These are phyloP conservation scores for Penicillium steckii DNA, from an alignment of 495 filamentous ascomycete genomes.

Conservation along the genomic window DNA sequence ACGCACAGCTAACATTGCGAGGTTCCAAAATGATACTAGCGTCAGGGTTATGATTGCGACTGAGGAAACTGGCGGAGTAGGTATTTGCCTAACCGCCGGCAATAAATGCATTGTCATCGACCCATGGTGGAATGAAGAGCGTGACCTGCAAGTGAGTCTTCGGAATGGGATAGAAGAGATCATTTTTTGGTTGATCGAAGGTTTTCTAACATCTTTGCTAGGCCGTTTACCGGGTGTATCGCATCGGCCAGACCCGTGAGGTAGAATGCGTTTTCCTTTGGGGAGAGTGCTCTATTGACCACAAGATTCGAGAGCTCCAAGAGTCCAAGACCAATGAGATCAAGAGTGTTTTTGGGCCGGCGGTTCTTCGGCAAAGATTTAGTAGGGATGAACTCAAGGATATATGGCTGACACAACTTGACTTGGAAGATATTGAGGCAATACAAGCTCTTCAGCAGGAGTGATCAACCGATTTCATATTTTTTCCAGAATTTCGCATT, in stretches of 20 bases:
- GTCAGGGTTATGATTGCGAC: slow-evolving; percentile 42
- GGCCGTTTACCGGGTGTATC: slow-evolving; percentile 62
- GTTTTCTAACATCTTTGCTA: slow-evolving; percentile 21
- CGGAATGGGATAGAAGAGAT: too few relatives aligned
- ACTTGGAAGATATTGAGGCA: not conserved
- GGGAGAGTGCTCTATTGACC: slow-evolving; percentile 50
- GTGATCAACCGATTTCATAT: not conserved
- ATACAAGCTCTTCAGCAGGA: not conserved
- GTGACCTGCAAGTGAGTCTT: slow-evolving; percentile 49
- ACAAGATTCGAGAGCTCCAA: slow-evolving; percentile 43
- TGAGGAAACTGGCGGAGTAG: slow-evolving; percentile 45
- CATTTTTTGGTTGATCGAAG: not conserved
- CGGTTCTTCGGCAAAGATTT: not conserved
- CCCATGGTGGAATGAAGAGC: slow-evolving; percentile 58
- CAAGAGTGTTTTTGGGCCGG: not conserved
- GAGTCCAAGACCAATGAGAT: not conserved
- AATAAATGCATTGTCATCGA: slow-evolving; percentile 59
- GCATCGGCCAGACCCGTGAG: slow-evolving; percentile 58
- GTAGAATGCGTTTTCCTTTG: slow-evolving; percentile 55
- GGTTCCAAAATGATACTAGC: slow-evolving; percentile 25
- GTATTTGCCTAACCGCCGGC: slow-evolving; percentile 54
- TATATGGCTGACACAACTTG: too few relatives aligned
- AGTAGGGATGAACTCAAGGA: too few relatives aligned
- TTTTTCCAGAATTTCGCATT: not conserved
- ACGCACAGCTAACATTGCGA: slow-evolving; percentile 28